Evolutionary conservation across 345 rosid genomes (phyloP), one percentile per base, ranked within the genome.

Genomic region (Salix udensis): DNA sequence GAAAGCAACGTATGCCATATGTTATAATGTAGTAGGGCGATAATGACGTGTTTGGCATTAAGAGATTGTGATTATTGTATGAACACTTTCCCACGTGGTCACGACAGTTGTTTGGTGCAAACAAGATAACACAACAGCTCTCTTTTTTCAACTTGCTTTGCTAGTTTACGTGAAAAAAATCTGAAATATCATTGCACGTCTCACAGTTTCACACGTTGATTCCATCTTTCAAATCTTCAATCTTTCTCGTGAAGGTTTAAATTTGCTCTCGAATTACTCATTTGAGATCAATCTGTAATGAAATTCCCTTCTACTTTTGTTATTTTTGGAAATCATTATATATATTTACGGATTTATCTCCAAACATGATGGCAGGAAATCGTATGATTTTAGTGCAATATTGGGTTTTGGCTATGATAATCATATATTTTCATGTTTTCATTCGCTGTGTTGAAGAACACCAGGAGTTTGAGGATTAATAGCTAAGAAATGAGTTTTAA

Each of bases 91-190:
- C 58, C 31, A 39, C 18, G 70, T 66, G 71, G 30, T 68, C 84
- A 76, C 84, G 62, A 78, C 73, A 30, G 39, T 24, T 76, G 83
- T 70, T 68, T 15, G 68, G 65, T 52, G 69, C 68, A 60, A 69
- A 85, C 67, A 46, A 70, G 81, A 83, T 52, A 79, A 40, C 71
- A 65, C 67, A 65, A 53, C 72, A 70, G 70, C 65, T 68, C 44
- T 60, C 60, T 60, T 67, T 37, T 11, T 28, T 44, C 65, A 76
- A 77, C 53, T 12, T 13, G 44, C n/a, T 61, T 60, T 39, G 73
- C 53, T 68, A 30, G 28, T 75, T 79, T 76, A 77, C 78, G 71
- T 73, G 48, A 73, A 73, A 48, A 23, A 48, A 40, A 40, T 40
- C 16, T 46, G 1, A 46, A 46, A 46, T 46, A 46, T 46, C 1